Conservation (phyloP, 2,329 filamentous ascomycete genomes). For the Cladosporium sp. region DNA sequence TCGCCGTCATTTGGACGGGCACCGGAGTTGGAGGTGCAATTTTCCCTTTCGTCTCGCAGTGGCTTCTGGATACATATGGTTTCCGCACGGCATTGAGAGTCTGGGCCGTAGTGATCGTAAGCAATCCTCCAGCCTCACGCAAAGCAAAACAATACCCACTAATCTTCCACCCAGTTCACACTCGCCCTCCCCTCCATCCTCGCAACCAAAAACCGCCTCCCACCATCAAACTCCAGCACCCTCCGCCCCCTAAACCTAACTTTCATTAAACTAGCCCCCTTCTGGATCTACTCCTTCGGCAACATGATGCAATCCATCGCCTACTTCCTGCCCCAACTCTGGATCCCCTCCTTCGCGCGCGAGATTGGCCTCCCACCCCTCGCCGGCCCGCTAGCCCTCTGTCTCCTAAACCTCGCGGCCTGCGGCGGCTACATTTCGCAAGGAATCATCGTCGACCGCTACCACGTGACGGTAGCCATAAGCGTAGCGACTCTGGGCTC, state of each 20-base stretch:
- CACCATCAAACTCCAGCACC: conserved; percentile 16
- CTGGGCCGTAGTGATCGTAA: conserved; percentile 36
- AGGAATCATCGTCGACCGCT: conserved; percentile 36
- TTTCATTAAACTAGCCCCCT: conserved; percentile 33
- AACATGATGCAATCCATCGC: conserved; percentile 40
- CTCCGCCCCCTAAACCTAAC: conserved; percentile 30
- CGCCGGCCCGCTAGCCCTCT: conserved; percentile 35
- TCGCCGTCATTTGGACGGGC: conserved; percentile 43
- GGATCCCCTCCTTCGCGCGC: conserved; percentile 38
- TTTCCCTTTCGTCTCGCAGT: conserved; percentile 41
- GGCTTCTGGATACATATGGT: conserved; percentile 38
- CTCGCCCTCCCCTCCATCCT: conserved; percentile 17
- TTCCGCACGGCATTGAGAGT: conserved; percentile 42
- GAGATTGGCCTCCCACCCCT: conserved; percentile 32
- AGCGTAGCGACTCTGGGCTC: conserved; percentile 35
- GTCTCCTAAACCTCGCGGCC: conserved; percentile 36
- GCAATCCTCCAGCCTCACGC: background rate
- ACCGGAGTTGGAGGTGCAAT: conserved; percentile 43
- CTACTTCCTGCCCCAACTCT: conserved; percentile 42
- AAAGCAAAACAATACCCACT: no score
- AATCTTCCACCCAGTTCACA: background rate
- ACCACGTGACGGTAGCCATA: conserved; percentile 36
- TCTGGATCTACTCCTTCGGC: conserved; percentile 41
- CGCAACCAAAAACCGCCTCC: conserved; percentile 17
- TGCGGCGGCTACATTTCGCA: conserved; percentile 36